Evolutionary conservation across 2,329 filamentous ascomycete species (phyloP), one percentile per base, ranked within the genome.

Genomic region (Paraconiothyrium sp.): DNA sequence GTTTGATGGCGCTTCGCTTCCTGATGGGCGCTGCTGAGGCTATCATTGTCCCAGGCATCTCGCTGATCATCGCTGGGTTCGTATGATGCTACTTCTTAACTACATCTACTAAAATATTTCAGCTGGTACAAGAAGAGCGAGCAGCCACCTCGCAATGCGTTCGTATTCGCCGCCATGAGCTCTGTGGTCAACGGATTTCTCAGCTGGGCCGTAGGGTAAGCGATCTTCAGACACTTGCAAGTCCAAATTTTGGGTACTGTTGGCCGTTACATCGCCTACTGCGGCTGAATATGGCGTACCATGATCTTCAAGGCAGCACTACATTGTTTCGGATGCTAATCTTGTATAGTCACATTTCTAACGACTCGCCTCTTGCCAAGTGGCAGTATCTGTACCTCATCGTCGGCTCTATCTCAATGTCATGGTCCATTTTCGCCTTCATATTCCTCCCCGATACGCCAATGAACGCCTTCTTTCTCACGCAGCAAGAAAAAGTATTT

Each of bases 321-420:
- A 30, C 4, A 30, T 30, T 30, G 27, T 6, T 84, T 10, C 86
- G 73, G 49, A 65, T 75, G 2, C 20, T 88, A 49, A 88, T 85
- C 0, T 81, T 87, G 6, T 74, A 80, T 1, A 86, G 84, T 62
- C 49, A 52, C 20, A 52, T 52, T 11, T 52, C 49, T 3, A 34
- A 52, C 34, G 34, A 39, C 24, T 52, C 49, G 49, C 49, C 49
- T 10, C 46, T 59, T 3, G 50, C 60, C 27, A 57, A 34, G 13
- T 62, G 60, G 60, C 60, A 54, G 35, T 56, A 52, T 16, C 35
- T 72, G 49, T 74, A 68, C 59, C 66, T 73, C 9, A 67, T 74
- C 7, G 63, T 74, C 8, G 72, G 72, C 2, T 60, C 62, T 7
- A 46, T 74, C 8, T 67, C 69, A 1, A 65, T 70, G 43, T 44